These are phyloP conservation scores for Ilyonectria sp. DNA, from an alignment of 2,329 filamentous ascomycete genomes.

Conservation along the genomic window DNA sequence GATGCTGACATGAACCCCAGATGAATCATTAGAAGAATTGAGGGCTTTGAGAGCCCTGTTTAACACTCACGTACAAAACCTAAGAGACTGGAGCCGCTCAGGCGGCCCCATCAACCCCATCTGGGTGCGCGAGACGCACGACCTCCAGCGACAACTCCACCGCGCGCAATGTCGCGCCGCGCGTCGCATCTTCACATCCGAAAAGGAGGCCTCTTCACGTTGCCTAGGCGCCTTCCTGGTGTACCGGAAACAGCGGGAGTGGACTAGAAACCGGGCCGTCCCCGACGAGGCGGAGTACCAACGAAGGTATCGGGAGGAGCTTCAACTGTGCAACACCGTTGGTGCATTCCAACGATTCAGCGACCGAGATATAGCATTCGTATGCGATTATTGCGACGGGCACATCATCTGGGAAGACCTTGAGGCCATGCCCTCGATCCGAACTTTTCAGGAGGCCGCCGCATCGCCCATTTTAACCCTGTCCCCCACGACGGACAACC, in stretches of 20 bases:
- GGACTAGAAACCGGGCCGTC: slow-evolving; percentile 44
- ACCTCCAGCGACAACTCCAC: slow-evolving; percentile 67
- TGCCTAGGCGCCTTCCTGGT: slow-evolving; percentile 72
- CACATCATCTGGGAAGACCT: slow-evolving; percentile 73
- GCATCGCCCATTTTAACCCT: slow-evolving; percentile 41
- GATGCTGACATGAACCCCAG: slow-evolving; percentile 52
- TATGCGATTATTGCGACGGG: slow-evolving; percentile 75
- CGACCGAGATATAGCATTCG: slow-evolving; percentile 69
- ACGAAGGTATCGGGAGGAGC: slow-evolving; percentile 62
- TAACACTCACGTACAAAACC: slow-evolving; percentile 62
- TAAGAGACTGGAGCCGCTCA: slow-evolving; percentile 68
- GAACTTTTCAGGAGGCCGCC: slow-evolving; percentile 52
- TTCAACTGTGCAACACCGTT: slow-evolving; percentile 65
- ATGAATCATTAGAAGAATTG: slow-evolving; percentile 68
- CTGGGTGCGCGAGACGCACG: slow-evolving; percentile 69
- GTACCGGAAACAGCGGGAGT: slow-evolving; percentile 63
- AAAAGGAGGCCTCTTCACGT: slow-evolving; percentile 62
- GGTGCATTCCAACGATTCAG: slow-evolving; percentile 71
- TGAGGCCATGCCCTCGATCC: slow-evolving; percentile 64
- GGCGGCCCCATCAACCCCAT: slow-evolving; percentile 70
- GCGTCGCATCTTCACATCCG: slow-evolving; percentile 68
- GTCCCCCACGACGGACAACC: slow-evolving; percentile 49
- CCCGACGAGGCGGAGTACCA: slow-evolving; percentile 53
- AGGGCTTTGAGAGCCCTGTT: slow-evolving; percentile 62
- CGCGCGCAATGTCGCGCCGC: slow-evolving; percentile 72